These are phyloP conservation scores for Calendula officinalis DNA, from an alignment of 129 eudicot species.

Conservation along the genomic window DNA sequence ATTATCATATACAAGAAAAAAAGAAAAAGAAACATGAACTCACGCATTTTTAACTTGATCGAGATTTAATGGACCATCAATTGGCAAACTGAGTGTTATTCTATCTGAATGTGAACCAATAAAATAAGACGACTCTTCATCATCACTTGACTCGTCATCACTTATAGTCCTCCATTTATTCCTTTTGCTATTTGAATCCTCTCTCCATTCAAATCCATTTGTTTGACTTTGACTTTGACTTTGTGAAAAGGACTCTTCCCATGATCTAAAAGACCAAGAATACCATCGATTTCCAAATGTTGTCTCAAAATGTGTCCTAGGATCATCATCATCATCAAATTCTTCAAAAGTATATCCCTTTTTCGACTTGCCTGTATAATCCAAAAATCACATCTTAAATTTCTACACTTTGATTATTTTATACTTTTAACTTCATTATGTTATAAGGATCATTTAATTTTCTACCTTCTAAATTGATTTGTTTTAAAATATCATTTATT, in stretches of 20 bases:
- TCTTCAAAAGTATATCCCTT: conserved; percentile 37
- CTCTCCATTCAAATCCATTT: conserved; percentile 61
- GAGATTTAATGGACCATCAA: conserved; percentile 64
- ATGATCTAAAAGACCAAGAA: conserved; percentile 56
- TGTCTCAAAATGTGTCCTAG: conserved; percentile 46
- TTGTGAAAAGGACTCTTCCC: conserved; percentile 37
- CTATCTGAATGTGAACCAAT: conserved; percentile 65
- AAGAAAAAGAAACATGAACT: conserved; percentile 29
- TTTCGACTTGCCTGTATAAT: conserved; percentile 50
- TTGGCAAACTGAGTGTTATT: conserved; percentile 66
- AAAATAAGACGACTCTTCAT: conserved; percentile 29
- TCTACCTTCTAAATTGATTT: too few relatives aligned
- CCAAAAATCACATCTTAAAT: neutral
- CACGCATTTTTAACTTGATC: conserved; percentile 92
- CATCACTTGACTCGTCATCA: conserved; percentile 46
- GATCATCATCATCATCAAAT: conserved; percentile 44
- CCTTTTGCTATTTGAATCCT: conserved; percentile 24
- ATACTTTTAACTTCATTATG: too few relatives aligned
- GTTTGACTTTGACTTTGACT: conserved; percentile 45
- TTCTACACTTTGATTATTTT: too few relatives aligned
- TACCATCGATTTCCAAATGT: conserved; percentile 48
- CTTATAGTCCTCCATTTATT: conserved; percentile 41
- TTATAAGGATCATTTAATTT: too few relatives aligned
- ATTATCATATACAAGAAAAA: conserved; percentile 1
- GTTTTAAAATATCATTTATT: too few relatives aligned